Base-by-base conservation (phyloP, 768 basidiomycete genomes). In the Boletus tylopilopsis region DNA sequence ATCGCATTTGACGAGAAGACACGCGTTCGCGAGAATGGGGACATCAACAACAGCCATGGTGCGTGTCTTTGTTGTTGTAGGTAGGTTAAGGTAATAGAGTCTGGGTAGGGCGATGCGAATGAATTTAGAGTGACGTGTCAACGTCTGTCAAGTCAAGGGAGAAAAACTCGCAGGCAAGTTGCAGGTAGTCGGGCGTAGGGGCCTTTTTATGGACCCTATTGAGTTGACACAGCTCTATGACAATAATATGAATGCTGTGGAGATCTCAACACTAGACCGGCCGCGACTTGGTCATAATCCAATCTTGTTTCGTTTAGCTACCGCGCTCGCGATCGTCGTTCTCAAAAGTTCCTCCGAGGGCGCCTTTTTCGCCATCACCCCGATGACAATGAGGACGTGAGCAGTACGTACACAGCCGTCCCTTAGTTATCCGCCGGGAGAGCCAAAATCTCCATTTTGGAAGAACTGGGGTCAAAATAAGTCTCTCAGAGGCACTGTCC, bases 361-460 rank as follows among this genome's bases (percentile, higher is more conserved):
- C 2, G 82, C 90, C 68, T 82, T 78, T 32, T 89, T 79, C 3
- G 86, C 82, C 33, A 87, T 78, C 27, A 79, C 76, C 48, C 80
- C 79, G n/a, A n/a, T 2, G 70, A 68, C 30, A 80, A 58, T 60
- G 84, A 86, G 68, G 93, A 92, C 36, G 84, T 73, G 24, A 86
- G 74, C 30, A 92, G 13, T 13, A 5, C 85, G 63, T 84, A 85
- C 21, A n/a, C n/a, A n/a, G n/a, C n/a, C n/a, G n/a, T n/a, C n/a
- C n/a, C n/a, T n/a, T n/a, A n/a, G n/a, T n/a, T n/a, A n/a, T n/a
- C n/a, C n/a, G n/a, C 90, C 6, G 90, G 90, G 8, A 94, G 76
- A 32, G 86, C 89, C 21, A 92, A 92, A n/a, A n/a, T n/a, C 86
- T 18, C 90, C 90, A 24, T 30, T 13, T 30, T 13, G 29, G 12